Base-by-base conservation (phyloP, 2,329 filamentous ascomycete species). In the Colletotrichum kahawae region DNA sequence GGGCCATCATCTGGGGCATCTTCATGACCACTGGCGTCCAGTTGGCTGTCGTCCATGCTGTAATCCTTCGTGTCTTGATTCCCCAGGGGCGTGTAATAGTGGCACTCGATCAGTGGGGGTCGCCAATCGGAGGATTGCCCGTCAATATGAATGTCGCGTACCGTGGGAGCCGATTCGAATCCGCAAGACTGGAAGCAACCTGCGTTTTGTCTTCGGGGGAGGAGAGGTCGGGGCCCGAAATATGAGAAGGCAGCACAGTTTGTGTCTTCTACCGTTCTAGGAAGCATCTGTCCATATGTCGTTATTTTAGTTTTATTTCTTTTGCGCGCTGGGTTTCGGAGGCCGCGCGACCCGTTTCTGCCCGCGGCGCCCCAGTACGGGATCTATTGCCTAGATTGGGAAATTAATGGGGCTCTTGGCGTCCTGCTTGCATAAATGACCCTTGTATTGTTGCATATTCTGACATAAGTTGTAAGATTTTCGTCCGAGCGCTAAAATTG, bases 1-100 rank as follows among this genome's bases (percentile, higher is more conserved):
- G 16, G 68, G 18, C 12, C 72, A 24, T 74, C 68, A 2, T 77
- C 73, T 18, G 67, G 66, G n/a, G 33, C 57, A 21, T 77, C 72
- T 29, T 77, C 76, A 12, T 65, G 65, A 43, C 71, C 70, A 31
- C 73, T 74, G 33, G 67, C 71, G 9, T 72, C 67, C 7, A 59
- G 5, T 51, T 72, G 67, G 33, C 64, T 65, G n/a, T 76, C 76
- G 14, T 77, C 76, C 76, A 77, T 77, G 27, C 18, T 63, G 13
- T 63, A 24, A 38, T 36, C 31, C 36, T 31, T 51, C 16, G 38
- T 4, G 36, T 51, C 24, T 48, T 24, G 43, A 38, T 65, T 33
- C 33, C 33, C 34, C 34, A 29, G 62, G 62, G 34, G 43, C 31
- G 62, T 51, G 14, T 48, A 38, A 38, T 43, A 33, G 21, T 43